phyloP scores from a whole-genome alignment of 2,329 filamentous ascomycete genomes.

The Sarocladiaceae sp. region DNA sequence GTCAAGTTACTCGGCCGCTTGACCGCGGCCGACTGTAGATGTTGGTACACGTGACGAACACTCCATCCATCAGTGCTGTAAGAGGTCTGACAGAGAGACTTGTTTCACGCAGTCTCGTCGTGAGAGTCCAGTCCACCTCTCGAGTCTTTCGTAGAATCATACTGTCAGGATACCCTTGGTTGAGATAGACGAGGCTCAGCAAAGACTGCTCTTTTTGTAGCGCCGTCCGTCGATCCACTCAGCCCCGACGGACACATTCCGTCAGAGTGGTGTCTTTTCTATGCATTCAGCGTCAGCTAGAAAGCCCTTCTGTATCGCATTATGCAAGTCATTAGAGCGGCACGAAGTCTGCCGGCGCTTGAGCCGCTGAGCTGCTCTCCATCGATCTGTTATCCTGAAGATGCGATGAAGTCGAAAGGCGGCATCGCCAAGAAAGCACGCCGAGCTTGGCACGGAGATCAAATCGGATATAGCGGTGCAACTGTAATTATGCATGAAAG shows the following conservation, averaged over 20 bases:
- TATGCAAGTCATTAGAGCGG: no score
- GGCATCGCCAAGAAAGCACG: constrained; percentile 3
- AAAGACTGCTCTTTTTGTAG: no score
- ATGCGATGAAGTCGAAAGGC: constrained; percentile 6
- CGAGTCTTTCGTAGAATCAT: no score
- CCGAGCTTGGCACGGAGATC: constrained; percentile 7
- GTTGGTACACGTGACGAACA: no score
- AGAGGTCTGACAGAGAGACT: no score
- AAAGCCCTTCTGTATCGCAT: no score
- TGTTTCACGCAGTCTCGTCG: no score
- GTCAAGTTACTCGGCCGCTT: not conserved
- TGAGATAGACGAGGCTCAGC: no score
- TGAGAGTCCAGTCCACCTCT: no score
- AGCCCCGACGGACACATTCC: not conserved
- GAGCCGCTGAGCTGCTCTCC: not conserved
- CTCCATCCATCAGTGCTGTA: no score
- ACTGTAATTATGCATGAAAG: not conserved
- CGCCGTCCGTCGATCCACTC: not conserved
- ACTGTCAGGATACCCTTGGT: no score
- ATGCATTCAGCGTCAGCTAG: not conserved
- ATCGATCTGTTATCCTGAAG: not conserved
- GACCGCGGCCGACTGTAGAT: not conserved
- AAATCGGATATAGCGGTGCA: not conserved
- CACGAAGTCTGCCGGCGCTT: no score
- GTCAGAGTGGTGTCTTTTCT: not conserved